Base-by-base conservation (phyloP, 2,329 filamentous ascomycete species). In the Westerdykella aurantiaca region DNA sequence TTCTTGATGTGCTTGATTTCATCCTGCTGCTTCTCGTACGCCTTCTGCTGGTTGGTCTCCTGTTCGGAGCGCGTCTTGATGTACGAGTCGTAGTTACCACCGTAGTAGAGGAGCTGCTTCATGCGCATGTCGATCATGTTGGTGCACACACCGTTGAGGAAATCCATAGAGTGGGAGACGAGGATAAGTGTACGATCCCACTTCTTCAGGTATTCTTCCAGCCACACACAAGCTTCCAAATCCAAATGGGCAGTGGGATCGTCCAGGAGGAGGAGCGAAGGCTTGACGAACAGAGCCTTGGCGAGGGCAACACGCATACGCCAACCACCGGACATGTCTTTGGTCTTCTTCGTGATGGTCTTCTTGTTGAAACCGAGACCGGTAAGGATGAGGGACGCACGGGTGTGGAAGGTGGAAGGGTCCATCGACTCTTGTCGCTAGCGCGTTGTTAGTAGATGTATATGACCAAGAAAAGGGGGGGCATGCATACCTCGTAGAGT, bases 271-370 rank as follows among this genome's bases (percentile, higher is more conserved):
- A 98, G 82, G 45, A 98, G 79, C 14, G 89, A 93, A 31, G 94
- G 93, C 80, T 94, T 95, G 74, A 98, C 91, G 77, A 98, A 98
- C 42, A 98, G 84, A 45, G 93, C 93, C 79, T 97, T 96, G 68
- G 80, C 93, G 49, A 98, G 83, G 45, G 93, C 93, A 47, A 98
- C 93, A 80, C 94, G 88, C 93, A 98, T 98, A 78, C 91, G 84
- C 93, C 93, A 98, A 61, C 93, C 93, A 88, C 93, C 93, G 55
- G 93, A 98, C 94, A 98, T 98, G 71, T 98, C 94, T 81, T 97
- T 98, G 61, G 94, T 98, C 83, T 94, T 96, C 82, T 98, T 98
- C 72, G 94, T 77, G 67, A 98, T 97, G 44, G 94, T 98, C 58
- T 73, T 74, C 79, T 97, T 97, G 83, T 98, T 95, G 82, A 98